Conservation (phyloP, 2,329 filamentous ascomycete species). For the Neocatenulostroma microsporum region DNA sequence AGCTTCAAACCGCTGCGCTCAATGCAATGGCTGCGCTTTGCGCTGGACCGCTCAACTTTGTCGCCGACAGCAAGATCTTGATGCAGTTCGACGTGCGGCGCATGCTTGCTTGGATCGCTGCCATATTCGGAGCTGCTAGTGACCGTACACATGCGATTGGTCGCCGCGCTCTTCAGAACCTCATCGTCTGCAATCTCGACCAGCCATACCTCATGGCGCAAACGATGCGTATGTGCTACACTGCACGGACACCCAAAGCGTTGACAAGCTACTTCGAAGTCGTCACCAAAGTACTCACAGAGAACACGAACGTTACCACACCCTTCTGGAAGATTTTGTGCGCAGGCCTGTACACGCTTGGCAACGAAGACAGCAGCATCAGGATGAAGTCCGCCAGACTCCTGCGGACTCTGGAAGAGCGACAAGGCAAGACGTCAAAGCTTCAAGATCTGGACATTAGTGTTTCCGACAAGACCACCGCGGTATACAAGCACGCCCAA, state of each 20-base stretch:
- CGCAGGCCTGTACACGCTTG: conserved; percentile 82
- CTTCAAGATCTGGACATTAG: conserved; percentile 97
- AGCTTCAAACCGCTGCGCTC: conserved; percentile 79
- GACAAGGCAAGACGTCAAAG: conserved; percentile 77
- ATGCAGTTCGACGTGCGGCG: conserved; percentile 87
- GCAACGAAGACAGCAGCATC: conserved; percentile 83
- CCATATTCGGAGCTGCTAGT: conserved; percentile 85
- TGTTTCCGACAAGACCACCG: conserved; percentile 96
- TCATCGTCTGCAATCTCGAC: conserved; percentile 85
- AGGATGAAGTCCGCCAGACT: conserved; percentile 79
- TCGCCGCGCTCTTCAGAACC: conserved; percentile 75
- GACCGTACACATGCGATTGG: conserved; percentile 90
- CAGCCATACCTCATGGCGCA: conserved; percentile 78
- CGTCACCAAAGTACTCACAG: conserved; percentile 75
- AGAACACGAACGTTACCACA: conserved; percentile 70
- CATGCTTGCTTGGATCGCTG: conserved; percentile 91
- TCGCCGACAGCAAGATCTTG: conserved; percentile 76
- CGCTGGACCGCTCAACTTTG: conserved; percentile 71
- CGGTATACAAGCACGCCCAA: conserved; percentile 94
- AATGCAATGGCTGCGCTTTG: conserved; percentile 95
- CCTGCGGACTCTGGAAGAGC: conserved; percentile 66
- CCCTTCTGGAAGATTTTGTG: conserved; percentile 88
- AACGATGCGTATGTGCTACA: conserved; percentile 85
- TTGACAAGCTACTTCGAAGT: conserved; percentile 94
- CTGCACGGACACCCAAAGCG: conserved; percentile 63